These are phyloP conservation scores for Talaromyces piceae DNA, from an alignment of 2,329 filamentous ascomycete species.

Conservation along the genomic window DNA sequence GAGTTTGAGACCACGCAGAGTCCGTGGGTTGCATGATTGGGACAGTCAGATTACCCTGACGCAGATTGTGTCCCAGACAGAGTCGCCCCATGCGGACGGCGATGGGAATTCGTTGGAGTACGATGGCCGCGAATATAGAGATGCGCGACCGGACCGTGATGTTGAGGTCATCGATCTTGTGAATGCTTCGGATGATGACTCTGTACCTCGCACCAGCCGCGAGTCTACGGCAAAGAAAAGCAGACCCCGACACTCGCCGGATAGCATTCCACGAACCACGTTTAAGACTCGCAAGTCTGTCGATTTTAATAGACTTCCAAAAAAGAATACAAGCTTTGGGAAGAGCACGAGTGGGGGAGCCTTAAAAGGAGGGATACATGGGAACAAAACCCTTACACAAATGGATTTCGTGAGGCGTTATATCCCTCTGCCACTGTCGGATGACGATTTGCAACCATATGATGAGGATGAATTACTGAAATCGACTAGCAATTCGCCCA, in stretches of 20 bases:
- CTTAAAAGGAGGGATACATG: constrained; percentile 13
- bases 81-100: constrained; percentile 13
- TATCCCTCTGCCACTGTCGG: constrained; percentile 23
- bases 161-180: constrained; percentile 20
- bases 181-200: constrained; percentile 16
- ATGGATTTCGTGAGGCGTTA: constrained; percentile 35
- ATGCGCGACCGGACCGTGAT: constrained; percentile 1
- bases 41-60: constrained; percentile 33
- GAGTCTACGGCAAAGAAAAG: background rate
- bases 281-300: constrained; percentile 7
- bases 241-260: background rate
- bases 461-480: background rate
- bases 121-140: constrained; percentile 16
- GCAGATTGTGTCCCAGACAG: constrained; percentile 34
- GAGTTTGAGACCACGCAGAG: constrained; percentile 13
- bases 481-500: background rate
- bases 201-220: constrained; percentile 13
- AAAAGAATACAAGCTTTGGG: constrained; percentile 16
- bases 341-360: constrained; percentile 17
- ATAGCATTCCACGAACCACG: constrained; percentile 3
- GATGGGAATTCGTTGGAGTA: constrained; percentile 26
- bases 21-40: constrained; percentile 13
- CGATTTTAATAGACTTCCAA: constrained; percentile 1
- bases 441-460: constrained; percentile 17
- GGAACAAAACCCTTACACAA: constrained; percentile 35